phyloP scores from a whole-genome alignment of 2,329 filamentous ascomycete genomes.

The Penicillium decumbens region DNA sequence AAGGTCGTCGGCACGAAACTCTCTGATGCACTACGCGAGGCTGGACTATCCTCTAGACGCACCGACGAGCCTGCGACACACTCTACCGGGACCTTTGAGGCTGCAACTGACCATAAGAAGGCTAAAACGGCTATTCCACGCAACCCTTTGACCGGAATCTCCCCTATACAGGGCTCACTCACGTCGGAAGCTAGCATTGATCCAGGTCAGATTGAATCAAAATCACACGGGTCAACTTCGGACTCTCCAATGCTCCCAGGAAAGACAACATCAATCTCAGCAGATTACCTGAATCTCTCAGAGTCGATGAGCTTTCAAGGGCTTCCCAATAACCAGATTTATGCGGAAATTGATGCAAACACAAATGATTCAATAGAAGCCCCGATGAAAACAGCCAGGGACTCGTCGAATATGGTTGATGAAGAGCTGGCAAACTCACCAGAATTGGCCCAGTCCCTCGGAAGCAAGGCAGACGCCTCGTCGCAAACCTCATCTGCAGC shows the following conservation, averaged over 20 bases:
- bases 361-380: too few relatives aligned
- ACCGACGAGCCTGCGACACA: not conserved
- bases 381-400: not conserved
- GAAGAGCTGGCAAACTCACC: not conserved
- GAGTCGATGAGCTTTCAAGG: not conserved
- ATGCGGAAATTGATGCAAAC: not conserved
- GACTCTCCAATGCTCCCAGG: not conserved
- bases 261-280: not conserved
- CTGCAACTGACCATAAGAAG: not conserved
- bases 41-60: not conserved
- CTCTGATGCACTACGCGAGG: conserved; percentile 17
- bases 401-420: not conserved
- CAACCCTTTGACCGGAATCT: too few relatives aligned
- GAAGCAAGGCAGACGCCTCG: not conserved
- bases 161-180: too few relatives aligned
- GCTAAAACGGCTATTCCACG: not conserved
- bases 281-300: not conserved
- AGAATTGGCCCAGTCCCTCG: not conserved
- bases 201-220: not conserved
- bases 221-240: not conserved
- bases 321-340: not conserved
- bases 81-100: not conserved
- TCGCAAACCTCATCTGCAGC: conserved; percentile 1
- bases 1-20: conserved; percentile 23
- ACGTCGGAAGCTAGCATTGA: not conserved